Conservation (phyloP, 2,329 filamentous ascomycete genomes). For the Plenodomus lindquistii region DNA sequence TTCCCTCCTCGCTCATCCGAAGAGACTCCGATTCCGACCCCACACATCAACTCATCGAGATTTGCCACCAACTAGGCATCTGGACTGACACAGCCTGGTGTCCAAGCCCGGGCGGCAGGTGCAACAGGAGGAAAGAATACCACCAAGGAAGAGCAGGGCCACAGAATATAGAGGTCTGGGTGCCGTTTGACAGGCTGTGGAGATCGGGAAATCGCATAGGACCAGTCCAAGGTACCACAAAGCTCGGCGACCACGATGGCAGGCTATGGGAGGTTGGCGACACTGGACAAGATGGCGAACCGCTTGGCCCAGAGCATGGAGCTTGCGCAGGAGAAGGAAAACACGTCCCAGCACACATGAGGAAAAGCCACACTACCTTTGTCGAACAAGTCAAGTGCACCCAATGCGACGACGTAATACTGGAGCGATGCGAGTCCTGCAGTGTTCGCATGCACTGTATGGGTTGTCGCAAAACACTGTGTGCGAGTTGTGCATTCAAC, state of each 20-base stretch:
- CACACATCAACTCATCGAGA: constrained; percentile 62
- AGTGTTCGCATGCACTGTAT: constrained; percentile 65
- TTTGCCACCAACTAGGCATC: constrained; percentile 62
- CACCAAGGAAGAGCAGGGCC: constrained; percentile 59
- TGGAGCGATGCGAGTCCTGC: constrained; percentile 63
- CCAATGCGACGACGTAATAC: constrained; percentile 57
- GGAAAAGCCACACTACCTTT: constrained; percentile 58
- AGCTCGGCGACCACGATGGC: constrained; percentile 50
- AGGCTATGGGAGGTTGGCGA: constrained; percentile 61
- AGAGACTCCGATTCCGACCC: constrained; percentile 64
- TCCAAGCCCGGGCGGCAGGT: constrained; percentile 60
- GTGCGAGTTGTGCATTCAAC: constrained; percentile 63
- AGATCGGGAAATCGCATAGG: constrained; percentile 63
- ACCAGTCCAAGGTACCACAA: constrained; percentile 38
- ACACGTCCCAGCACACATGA: constrained; percentile 57
- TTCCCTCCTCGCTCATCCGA: constrained; percentile 58
- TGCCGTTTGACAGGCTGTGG: constrained; percentile 65
- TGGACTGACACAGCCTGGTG: constrained; percentile 67
- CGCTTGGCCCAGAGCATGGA: constrained; percentile 55
- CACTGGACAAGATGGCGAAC: constrained; percentile 58
- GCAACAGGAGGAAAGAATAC: constrained; percentile 60
- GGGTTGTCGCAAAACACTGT: constrained; percentile 63
- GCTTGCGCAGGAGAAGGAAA: constrained; percentile 56
- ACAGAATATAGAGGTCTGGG: constrained; percentile 62
- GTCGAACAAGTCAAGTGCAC: constrained; percentile 59